phyloP scores from a whole-genome alignment of 2,329 filamentous ascomycete genomes.

The Lasiodiplodia citricola region DNA sequence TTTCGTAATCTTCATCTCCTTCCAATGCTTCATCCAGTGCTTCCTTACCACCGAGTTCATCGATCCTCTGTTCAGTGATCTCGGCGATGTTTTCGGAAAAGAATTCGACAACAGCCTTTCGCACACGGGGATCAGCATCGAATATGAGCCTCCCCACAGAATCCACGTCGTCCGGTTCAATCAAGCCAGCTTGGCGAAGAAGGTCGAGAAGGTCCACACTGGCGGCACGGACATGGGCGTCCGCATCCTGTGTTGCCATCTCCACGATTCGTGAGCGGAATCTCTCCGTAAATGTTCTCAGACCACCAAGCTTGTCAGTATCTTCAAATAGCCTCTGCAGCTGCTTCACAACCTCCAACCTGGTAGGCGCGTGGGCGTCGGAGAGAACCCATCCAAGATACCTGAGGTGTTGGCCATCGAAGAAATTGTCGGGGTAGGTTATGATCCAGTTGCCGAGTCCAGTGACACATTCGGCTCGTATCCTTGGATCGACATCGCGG shows the following conservation, averaged over 20 bases:
- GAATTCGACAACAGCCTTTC: constrained; percentile 88
- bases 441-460: constrained; percentile 89
- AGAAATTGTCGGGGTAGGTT: constrained; percentile 82
- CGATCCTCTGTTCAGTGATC: constrained; percentile 76
- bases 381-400: constrained; percentile 97
- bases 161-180: constrained; percentile 92
- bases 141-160: constrained; percentile 86
- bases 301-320: constrained; percentile 73
- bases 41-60: constrained; percentile 83
- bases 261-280: constrained; percentile 88
- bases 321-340: constrained; percentile 79
- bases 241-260: constrained; percentile 86
- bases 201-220: constrained; percentile 83
- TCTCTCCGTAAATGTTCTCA: constrained; percentile 91
- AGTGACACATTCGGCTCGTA: constrained; percentile 85
- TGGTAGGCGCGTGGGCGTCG: constrained; percentile 74
- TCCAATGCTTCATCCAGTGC: constrained; percentile 76
- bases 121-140: constrained; percentile 81
- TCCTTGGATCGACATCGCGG: constrained; percentile 87
- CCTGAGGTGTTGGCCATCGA: constrained; percentile 86
- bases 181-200: constrained; percentile 80
- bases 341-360: constrained; percentile 86
- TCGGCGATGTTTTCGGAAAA: constrained; percentile 89
- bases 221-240: constrained; percentile 77
- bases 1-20: constrained; percentile 75